These are phyloP conservation scores for Phytopythium mirpurense DNA, from an alignment of 352 stramenopile species.

Conservation along the genomic window DNA sequence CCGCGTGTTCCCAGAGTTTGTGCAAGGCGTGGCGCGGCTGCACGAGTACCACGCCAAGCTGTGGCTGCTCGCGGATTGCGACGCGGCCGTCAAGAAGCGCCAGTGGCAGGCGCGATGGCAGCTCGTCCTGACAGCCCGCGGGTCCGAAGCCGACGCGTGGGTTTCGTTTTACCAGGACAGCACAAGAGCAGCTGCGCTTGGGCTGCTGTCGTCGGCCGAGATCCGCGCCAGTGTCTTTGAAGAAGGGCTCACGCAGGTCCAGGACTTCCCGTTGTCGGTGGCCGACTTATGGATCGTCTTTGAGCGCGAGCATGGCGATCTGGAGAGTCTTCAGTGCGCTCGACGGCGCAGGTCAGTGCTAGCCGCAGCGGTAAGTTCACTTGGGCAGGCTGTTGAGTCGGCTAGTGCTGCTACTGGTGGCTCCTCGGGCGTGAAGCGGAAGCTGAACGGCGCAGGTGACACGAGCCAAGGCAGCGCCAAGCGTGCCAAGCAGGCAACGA, in stretches of 20 bases:
- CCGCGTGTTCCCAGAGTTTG: conserved; percentile 27
- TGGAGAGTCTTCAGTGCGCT: conserved; percentile 27
- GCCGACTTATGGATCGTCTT: conserved; percentile 44
- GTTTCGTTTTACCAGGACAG: conserved; percentile 41
- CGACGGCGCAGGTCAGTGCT: conserved; percentile 26
- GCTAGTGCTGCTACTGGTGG: neutral
- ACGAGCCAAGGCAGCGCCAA: conserved; percentile 12
- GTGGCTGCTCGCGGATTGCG: conserved; percentile 17
- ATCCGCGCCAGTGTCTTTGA: conserved; percentile 42
- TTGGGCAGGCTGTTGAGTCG: neutral
- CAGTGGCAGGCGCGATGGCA: conserved; percentile 35
- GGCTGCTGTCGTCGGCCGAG: conserved; percentile 9
- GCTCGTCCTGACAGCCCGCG: conserved; percentile 12
- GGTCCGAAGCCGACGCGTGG: conserved; percentile 31
- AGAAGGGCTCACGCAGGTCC: conserved; percentile 23
- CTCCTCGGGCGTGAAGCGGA: conserved; percentile 7
- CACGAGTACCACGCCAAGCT: conserved; percentile 51
- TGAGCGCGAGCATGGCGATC: conserved; percentile 43
- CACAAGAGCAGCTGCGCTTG: conserved; percentile 11
- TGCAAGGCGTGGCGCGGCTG: conserved; percentile 22
- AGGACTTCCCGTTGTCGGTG: conserved; percentile 23
- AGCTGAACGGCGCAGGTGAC: conserved; percentile 5
- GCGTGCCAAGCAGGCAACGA: conserved; percentile 14
- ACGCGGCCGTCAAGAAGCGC: conserved; percentile 3
- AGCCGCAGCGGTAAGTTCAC: neutral